These are phyloP conservation scores for Scalesia atractyloides DNA, from an alignment of 129 eudicot genomes.

Conservation along the genomic window DNA sequence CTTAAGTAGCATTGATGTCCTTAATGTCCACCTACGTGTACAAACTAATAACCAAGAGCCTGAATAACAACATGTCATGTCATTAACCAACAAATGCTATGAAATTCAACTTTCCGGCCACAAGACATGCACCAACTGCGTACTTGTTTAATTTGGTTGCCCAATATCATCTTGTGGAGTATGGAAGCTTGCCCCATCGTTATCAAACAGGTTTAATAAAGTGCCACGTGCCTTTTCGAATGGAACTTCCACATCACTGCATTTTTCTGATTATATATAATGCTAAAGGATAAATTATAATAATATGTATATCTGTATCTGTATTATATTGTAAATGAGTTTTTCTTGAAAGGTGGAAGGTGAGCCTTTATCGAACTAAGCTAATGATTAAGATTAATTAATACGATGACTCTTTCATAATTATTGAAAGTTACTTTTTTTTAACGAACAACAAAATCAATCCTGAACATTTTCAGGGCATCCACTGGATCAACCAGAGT, in stretches of 20 bases:
- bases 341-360: too few species aligned
- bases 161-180: constrained; percentile 1
- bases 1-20: neutral
- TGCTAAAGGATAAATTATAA: neutral
- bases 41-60: constrained; percentile 4
- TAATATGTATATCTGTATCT: too few species aligned
- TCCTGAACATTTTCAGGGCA: too few species aligned
- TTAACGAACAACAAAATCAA: too few species aligned
- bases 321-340: too few species aligned
- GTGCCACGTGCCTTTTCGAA: neutral
- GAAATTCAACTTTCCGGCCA: neutral
- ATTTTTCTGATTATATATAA: neutral
- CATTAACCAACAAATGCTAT: neutral
- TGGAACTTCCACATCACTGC: constrained; percentile 8
- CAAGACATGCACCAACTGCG: neutral
- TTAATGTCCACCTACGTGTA: neutral
- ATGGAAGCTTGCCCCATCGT: constrained; percentile 10
- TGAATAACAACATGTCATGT: neutral
- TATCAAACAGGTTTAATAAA: neutral
- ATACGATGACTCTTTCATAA: too few species aligned
- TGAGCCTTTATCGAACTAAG: too few species aligned
- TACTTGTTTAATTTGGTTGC: neutral
- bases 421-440: too few species aligned
- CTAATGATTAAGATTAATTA: too few species aligned
- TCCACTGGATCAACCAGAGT: too few species aligned